These are phyloP conservation scores for Halophytophthora polymorphica DNA, from an alignment of 352 stramenopile genomes.

Conservation along the genomic window DNA sequence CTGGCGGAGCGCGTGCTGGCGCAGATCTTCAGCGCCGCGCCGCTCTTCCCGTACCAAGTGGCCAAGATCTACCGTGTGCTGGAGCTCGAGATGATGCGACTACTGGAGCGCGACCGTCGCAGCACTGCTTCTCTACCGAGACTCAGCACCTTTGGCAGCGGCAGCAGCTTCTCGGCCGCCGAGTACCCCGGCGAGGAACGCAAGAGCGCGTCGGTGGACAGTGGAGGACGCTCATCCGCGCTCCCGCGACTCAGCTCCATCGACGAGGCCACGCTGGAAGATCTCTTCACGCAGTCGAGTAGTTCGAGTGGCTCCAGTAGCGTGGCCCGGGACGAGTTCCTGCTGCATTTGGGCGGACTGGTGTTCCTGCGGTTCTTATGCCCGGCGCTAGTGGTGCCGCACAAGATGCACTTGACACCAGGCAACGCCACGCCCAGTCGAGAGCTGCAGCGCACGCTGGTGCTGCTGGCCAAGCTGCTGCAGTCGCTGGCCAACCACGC, in stretches of 20 bases:
- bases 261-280: conserved; percentile 39
- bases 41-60: conserved; percentile 70
- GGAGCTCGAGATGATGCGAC: conserved; percentile 67
- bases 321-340: conserved; percentile 64
- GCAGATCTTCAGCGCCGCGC: conserved; percentile 38
- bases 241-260: conserved; percentile 54
- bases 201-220: conserved; percentile 31
- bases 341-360: conserved; percentile 70
- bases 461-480: conserved; percentile 78
- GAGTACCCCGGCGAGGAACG: conserved; percentile 33
- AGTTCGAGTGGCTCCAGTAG: conserved; percentile 16
- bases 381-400: conserved; percentile 66
- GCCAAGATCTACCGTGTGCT: conserved; percentile 76
- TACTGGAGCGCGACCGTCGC: conserved; percentile 57
- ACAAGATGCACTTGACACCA: conserved; percentile 67
- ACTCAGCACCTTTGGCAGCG: conserved; percentile 52
- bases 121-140: conserved; percentile 46
- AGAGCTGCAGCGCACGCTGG: conserved; percentile 58
- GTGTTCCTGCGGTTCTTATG: conserved; percentile 81
- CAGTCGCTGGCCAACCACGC: conserved; percentile 81
- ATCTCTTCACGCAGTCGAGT: conserved; percentile 27
- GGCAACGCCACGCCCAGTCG: conserved; percentile 35
- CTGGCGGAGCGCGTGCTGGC: conserved; percentile 53
- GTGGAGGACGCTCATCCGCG: conserved; percentile 23
- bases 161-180: conserved; percentile 20